A percentile compares a stretch with the other conserved stretches of the same genome.
These are phyloP conservation scores for Ilyonectria mors-panacis DNA, from an alignment of 2,329 filamentous ascomycete species.

Conservation along the genomic window DNA sequence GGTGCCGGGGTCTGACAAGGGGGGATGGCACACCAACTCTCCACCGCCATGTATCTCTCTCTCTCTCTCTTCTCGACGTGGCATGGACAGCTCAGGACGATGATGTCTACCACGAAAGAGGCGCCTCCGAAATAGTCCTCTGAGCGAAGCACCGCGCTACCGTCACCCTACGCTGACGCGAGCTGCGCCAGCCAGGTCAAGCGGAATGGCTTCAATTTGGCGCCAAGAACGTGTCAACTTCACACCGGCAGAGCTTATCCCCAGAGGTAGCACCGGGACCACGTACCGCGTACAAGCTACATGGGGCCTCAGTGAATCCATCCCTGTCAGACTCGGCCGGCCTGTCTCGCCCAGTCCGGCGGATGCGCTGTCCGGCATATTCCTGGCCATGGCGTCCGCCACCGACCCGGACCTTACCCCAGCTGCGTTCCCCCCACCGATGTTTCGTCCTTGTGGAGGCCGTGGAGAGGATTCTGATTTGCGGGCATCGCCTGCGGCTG, in stretches of 20 bases:
- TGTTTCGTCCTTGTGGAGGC: background rate
- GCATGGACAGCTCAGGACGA: background rate
- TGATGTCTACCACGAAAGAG: background rate
- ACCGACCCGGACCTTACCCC: background rate
- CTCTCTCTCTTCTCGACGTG: background rate
- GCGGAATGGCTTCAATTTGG: constrained; percentile 1
- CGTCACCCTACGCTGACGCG: constrained; percentile 2
- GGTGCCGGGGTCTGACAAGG: background rate
- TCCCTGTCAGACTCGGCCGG: background rate
- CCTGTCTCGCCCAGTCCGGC: background rate
- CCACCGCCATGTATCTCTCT: background rate
- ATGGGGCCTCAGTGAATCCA: background rate
- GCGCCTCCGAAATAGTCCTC: background rate
- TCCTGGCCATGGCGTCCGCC: background rate
- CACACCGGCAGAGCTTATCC: background rate
- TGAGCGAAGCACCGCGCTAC: background rate
- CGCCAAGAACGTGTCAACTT: background rate
- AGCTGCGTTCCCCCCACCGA: background rate
- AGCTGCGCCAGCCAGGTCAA: background rate
- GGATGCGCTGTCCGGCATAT: constrained; percentile 4
- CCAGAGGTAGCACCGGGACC: background rate
- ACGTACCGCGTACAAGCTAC: background rate
- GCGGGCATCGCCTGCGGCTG: background rate
- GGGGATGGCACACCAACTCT: background rate
- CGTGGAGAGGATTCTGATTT: background rate